phyloP scores from a whole-genome alignment of 305 asterid species.

The Fraxinus nigra region DNA sequence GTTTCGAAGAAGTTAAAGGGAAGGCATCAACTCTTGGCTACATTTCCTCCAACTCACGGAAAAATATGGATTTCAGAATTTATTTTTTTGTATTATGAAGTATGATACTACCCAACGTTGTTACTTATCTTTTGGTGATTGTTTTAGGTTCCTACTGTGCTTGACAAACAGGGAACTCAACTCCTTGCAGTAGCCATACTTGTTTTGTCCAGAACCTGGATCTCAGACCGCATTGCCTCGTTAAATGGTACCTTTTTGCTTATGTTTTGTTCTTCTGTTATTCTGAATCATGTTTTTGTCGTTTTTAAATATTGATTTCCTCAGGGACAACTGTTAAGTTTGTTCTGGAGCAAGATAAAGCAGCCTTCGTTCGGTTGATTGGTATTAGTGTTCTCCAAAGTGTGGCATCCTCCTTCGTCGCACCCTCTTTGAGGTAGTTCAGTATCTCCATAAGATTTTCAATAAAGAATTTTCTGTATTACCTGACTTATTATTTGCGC shows the following conservation, averaged over 20 bases:
- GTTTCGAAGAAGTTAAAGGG: background rate
- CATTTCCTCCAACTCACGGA: background rate
- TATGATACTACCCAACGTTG: conserved; percentile 19
- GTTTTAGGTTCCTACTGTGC: conserved; percentile 80
- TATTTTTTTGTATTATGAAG: background rate
- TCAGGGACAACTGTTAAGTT: conserved; percentile 94
- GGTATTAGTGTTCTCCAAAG: conserved; percentile 96
- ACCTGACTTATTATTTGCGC: background rate
- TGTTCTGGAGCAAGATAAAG: conserved; percentile 93
- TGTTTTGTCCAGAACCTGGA: conserved; percentile 91
- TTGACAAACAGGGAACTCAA: conserved; percentile 93
- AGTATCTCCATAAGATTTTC: conserved; percentile 13
- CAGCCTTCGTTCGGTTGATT: conserved; percentile 81
- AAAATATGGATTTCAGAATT: background rate
- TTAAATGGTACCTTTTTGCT: conserved; percentile 64
- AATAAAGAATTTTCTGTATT: conserved; percentile 2
- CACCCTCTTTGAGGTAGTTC: conserved; percentile 89
- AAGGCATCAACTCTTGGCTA: background rate
- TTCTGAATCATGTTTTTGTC: conserved; percentile 15
- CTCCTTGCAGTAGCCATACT: conserved; percentile 87
- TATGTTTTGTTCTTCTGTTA: conserved; percentile 18
- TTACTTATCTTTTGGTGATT: conserved; percentile 28
- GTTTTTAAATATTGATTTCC: conserved; percentile 25
- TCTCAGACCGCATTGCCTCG: conserved; percentile 97
- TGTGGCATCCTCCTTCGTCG: conserved; percentile 95